phyloP scores from a whole-genome alignment of 495 filamentous ascomycete genomes.

The Letharia lupina region DNA sequence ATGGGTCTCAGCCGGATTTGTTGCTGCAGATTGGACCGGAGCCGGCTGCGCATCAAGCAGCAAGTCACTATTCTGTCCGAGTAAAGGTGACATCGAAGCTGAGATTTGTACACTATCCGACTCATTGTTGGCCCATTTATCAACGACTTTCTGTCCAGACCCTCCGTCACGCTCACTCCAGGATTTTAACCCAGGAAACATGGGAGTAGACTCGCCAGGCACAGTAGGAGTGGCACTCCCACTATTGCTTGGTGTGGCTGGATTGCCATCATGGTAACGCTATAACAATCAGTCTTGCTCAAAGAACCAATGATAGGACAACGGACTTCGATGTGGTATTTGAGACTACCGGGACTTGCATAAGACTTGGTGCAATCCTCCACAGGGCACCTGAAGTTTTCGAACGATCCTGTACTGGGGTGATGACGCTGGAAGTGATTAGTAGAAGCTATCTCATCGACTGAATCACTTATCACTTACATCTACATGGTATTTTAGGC shows the following conservation, averaged over 20 bases:
- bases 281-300: neutral
- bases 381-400: neutral
- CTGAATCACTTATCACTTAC: too few relatives aligned
- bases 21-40: neutral
- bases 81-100: neutral
- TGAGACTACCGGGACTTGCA: conserved; percentile 1
- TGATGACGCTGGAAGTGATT: neutral
- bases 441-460: too few relatives aligned
- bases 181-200: neutral
- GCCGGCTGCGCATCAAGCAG: neutral
- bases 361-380: conserved; percentile 9
- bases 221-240: neutral
- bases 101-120: neutral
- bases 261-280: conserved; percentile 1
- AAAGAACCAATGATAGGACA: neutral
- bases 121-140: neutral
- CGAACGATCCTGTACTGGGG: neutral
- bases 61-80: neutral
- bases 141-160: neutral
- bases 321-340: conserved; percentile 2
- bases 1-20: neutral
- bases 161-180: neutral
- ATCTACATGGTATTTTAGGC: conserved; percentile 1
- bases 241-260: neutral
- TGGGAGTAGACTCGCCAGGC: neutral